phyloP scores from a whole-genome alignment of 805 yeast species.

The Lipomyces yamanashiensis region DNA sequence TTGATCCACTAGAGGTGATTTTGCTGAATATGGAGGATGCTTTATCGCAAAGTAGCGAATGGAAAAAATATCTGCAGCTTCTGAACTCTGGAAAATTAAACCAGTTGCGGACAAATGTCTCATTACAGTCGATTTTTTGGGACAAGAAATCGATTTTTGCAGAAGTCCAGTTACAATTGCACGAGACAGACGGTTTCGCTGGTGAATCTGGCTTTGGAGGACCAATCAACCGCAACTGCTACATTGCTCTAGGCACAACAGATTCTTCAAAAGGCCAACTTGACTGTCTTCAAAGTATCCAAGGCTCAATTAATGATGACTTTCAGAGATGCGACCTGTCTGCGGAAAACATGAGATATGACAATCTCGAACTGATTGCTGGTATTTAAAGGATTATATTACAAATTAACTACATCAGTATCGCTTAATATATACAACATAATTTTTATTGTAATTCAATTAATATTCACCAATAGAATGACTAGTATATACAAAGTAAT shows the following conservation, averaged over 20 bases:
- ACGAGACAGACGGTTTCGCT: slow-evolving; percentile 42
- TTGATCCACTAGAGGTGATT: slow-evolving; percentile 68
- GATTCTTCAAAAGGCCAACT: neutral
- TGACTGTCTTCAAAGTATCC: neutral
- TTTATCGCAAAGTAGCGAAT: slow-evolving; percentile 15
- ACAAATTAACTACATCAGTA: neutral
- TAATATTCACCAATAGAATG: neutral
- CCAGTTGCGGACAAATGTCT: slow-evolving; percentile 9
- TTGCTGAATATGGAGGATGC: slow-evolving; percentile 52
- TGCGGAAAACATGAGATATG: neutral
- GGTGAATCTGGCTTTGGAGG: slow-evolving; percentile 20
- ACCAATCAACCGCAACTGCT: slow-evolving; percentile 56
- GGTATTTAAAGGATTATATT: neutral
- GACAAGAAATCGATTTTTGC: slow-evolving; percentile 42
- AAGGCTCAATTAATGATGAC: neutral
- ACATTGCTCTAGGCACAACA: slow-evolving; percentile 72
- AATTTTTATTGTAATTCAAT: neutral
- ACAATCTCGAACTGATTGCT: neutral
- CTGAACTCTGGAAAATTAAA: slow-evolving; percentile 3
- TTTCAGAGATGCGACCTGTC: neutral
- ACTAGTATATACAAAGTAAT: neutral
- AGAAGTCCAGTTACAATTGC: slow-evolving; percentile 49
- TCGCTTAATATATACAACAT: neutral
- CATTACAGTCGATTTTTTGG: slow-evolving; percentile 5
- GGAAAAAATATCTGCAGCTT: slow-evolving; percentile 27